Conservation (phyloP, 441 rosid genomes). For the Dalechampia spathulata region DNA sequence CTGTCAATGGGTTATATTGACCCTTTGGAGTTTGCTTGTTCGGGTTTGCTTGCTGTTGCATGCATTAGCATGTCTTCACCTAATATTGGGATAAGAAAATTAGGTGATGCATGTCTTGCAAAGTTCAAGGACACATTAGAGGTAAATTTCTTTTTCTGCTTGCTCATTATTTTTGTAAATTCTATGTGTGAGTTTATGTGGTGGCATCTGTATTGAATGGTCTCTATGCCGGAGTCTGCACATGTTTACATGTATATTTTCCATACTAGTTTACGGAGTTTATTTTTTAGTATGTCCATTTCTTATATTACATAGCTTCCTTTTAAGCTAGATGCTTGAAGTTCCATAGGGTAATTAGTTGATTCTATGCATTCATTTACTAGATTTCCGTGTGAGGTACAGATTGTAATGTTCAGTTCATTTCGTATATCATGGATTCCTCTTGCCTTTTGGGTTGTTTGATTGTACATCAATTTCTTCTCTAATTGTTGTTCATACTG, state of each 20-base stretch:
- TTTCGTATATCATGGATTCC: background rate
- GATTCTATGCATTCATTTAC: background rate
- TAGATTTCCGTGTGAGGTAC: background rate
- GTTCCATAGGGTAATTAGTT: background rate
- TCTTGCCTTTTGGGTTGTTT: constrained; percentile 1
- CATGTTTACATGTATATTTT: no score
- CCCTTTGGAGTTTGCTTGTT: constrained; percentile 72
- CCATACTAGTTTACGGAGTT: no score
- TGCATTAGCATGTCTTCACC: constrained; percentile 82
- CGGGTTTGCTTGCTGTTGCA: constrained; percentile 89
- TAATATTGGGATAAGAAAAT: constrained; percentile 72
- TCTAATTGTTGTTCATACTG: constrained; percentile 8
- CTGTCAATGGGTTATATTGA: constrained; percentile 63
- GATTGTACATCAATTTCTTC: constrained; percentile 1
- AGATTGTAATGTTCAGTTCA: background rate
- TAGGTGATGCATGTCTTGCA: constrained; percentile 69
- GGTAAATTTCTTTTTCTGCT: constrained; percentile 42
- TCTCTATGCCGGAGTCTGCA: no score
- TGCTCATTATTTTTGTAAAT: background rate
- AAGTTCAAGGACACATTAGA: constrained; percentile 56
- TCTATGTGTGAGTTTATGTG: background rate
- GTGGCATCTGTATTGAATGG: background rate
- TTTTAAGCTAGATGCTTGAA: background rate
- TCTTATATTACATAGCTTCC: background rate
- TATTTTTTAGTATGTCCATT: no score